A percentile compares a stretch with the other conserved stretches of the same genome.
Evolutionary conservation across 2,329 filamentous ascomycete species (phyloP).

Genomic region (Talaromyces piceae): DNA sequence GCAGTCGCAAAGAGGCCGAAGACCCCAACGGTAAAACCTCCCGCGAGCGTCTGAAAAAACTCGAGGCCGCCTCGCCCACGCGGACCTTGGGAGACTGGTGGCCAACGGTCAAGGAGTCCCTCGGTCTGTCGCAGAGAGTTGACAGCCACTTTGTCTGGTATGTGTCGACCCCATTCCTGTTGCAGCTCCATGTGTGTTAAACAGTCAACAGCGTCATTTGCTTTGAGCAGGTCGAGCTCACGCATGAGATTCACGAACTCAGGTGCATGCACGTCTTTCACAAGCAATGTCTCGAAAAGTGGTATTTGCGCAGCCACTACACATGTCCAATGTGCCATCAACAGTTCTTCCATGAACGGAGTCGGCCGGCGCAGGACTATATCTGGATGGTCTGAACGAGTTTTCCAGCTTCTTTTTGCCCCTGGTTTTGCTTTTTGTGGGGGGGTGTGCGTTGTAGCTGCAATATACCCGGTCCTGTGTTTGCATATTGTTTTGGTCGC

Average conservation of each 20-base stretch:
- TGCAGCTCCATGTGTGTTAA: background rate
- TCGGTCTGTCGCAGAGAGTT: slow-evolving; percentile 25
- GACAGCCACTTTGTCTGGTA: slow-evolving; percentile 33
- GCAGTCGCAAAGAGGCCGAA: slow-evolving; percentile 15
- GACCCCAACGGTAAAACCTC: slow-evolving; percentile 19
- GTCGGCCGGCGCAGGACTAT: slow-evolving; percentile 22
- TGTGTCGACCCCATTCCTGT: background rate
- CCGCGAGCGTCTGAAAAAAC: slow-evolving; percentile 25
- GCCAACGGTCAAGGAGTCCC: slow-evolving; percentile 24
- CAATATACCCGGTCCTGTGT: background rate
- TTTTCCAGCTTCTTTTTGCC: too few relatives aligned
- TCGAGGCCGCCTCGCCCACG: slow-evolving; percentile 30
- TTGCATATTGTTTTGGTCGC: background rate
- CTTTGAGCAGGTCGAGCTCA: slow-evolving; percentile 29
- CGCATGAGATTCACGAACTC: slow-evolving; percentile 30
- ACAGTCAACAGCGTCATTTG: slow-evolving; percentile 27
- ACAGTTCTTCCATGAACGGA: slow-evolving; percentile 26
- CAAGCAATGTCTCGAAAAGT: slow-evolving; percentile 32
- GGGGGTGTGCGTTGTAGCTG: background rate
- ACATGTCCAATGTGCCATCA: slow-evolving; percentile 33
- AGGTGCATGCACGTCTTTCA: slow-evolving; percentile 35
- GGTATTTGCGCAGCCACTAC: slow-evolving; percentile 33
- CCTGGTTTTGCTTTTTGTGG: too few relatives aligned
- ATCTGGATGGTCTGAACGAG: slow-evolving; percentile 28
- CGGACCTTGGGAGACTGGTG: slow-evolving; percentile 33